Evolutionary conservation across 768 basidiomycete genomes (phyloP).

Genomic region (Leccinum uliginosum): DNA sequence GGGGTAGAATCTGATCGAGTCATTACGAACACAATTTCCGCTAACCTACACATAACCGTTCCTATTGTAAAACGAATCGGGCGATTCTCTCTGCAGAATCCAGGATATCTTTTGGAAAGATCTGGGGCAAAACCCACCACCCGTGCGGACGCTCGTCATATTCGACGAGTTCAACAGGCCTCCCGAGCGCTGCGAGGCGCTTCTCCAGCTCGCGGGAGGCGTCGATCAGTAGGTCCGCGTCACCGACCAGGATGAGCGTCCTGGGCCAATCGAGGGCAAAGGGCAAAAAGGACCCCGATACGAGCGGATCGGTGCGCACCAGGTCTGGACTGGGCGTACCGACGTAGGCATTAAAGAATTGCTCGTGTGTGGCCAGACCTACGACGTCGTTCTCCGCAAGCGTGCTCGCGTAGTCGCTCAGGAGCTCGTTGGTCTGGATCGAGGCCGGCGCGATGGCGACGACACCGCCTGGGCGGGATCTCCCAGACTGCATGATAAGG

Average conservation of each 20-base stretch:
- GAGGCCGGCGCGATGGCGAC: slow-evolving; percentile 48
- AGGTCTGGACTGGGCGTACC: slow-evolving; percentile 3
- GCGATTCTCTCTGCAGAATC: slow-evolving; percentile 13
- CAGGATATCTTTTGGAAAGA: slow-evolving; percentile 12
- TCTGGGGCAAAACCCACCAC: slow-evolving; percentile 16
- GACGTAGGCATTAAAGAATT: slow-evolving; percentile 3
- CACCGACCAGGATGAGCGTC: slow-evolving; percentile 21
- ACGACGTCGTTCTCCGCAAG: slow-evolving; percentile 1
- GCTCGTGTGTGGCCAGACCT: background rate
- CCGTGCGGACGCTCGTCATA: slow-evolving; percentile 21
- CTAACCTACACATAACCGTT: background rate
- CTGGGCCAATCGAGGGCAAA: slow-evolving; percentile 17
- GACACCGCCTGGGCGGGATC: slow-evolving; percentile 49
- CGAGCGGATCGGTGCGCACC: slow-evolving; percentile 13
- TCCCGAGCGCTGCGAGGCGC: background rate
- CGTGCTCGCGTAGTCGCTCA: slow-evolving; percentile 4
- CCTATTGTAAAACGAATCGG: background rate
- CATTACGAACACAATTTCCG: background rate
- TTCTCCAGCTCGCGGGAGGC: background rate
- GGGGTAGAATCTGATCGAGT: background rate
- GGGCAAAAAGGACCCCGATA: slow-evolving; percentile 13
- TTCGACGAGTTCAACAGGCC: slow-evolving; percentile 20
- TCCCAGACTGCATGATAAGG: slow-evolving; percentile 47
- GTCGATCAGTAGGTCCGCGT: slow-evolving; percentile 13
- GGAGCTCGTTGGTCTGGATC: background rate